Evolutionary conservation across 169 alveolate species (phyloP).

Genomic region (Cryptosporidium xiaoi): DNA sequence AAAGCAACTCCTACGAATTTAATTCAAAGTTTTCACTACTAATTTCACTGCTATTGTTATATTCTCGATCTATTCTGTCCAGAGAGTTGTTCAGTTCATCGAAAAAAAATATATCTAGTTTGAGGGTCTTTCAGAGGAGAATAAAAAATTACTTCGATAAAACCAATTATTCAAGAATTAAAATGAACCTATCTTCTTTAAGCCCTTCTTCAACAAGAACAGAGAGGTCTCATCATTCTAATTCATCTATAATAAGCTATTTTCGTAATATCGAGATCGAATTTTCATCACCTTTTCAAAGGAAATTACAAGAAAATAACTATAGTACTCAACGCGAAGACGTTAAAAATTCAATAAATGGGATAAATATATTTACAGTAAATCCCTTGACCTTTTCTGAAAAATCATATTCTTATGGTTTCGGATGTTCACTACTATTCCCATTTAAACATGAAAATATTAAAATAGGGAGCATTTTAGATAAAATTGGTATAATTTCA

Average conservation of each 20-base stretch:
- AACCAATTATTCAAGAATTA: no score
- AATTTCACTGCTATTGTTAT: slow-evolving; percentile 17
- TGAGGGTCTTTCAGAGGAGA: no score
- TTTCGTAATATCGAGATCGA: no score
- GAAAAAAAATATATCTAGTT: not conserved
- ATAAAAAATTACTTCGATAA: no score
- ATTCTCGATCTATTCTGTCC: not conserved
- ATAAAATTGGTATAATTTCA: slow-evolving; percentile 30
- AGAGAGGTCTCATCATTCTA: not conserved
- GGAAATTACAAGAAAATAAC: not conserved
- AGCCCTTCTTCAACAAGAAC: no score
- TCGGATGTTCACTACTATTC: slow-evolving; percentile 5
- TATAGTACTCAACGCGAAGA: not conserved
- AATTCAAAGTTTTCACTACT: not conserved
- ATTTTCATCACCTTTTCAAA: no score
- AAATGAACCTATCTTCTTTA: no score
- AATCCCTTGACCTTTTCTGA: slow-evolving; percentile 15
- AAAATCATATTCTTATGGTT: slow-evolving; percentile 12
- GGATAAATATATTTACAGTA: not conserved
- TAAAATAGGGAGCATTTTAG: not conserved
- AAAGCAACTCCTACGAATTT: not conserved
- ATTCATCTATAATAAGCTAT: not conserved
- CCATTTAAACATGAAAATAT: not conserved
- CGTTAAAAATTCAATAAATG: not conserved
- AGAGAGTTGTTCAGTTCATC: not conserved